Evolutionary conservation across 208 protist genomes (phyloP).

Genomic region (Herpetomonas tarakana): DNA sequence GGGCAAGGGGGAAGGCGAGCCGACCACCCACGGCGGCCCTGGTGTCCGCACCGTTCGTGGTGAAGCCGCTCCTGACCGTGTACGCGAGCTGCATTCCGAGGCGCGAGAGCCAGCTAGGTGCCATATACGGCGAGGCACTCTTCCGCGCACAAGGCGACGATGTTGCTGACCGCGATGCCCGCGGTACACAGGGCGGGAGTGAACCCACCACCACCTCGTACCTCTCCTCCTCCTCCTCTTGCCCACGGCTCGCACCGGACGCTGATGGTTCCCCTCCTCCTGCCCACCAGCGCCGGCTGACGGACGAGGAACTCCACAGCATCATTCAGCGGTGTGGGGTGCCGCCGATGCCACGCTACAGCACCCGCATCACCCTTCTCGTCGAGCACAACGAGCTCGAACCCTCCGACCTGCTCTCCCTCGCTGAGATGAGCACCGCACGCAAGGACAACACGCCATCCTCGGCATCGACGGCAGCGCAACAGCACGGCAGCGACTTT

Average conservation of each 20-base stretch:
- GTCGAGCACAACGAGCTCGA: conserved; percentile 77
- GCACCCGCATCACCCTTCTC: conserved; percentile 71
- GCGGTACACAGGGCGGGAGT: neutral
- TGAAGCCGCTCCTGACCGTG: conserved; percentile 75
- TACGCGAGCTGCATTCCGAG: conserved; percentile 74
- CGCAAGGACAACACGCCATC: conserved; percentile 11
- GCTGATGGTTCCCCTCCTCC: no score
- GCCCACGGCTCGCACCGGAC: neutral
- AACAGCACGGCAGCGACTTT: neutral
- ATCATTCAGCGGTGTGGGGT: conserved; percentile 17
- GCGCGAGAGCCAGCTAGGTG: conserved; percentile 54
- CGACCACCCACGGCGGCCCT: conserved; percentile 16
- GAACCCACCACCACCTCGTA: neutral
- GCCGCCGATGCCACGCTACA: conserved; percentile 69
- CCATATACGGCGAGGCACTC: conserved; percentile 10
- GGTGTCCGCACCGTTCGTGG: conserved; percentile 37
- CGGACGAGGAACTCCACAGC: conserved; percentile 20
- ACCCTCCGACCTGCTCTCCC: conserved; percentile 56
- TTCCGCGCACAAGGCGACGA: neutral
- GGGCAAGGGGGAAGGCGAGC: no score
- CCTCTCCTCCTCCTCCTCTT: neutral
- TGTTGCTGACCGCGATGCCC: neutral
- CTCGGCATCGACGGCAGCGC: neutral
- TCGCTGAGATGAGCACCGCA: conserved; percentile 46
- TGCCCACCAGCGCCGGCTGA: conserved; percentile 1